Evolutionary conservation across 1,139 yeast genomes (phyloP), one percentile per base, ranked within the genome.

Genomic region (Yamadazyma friedrichii): DNA sequence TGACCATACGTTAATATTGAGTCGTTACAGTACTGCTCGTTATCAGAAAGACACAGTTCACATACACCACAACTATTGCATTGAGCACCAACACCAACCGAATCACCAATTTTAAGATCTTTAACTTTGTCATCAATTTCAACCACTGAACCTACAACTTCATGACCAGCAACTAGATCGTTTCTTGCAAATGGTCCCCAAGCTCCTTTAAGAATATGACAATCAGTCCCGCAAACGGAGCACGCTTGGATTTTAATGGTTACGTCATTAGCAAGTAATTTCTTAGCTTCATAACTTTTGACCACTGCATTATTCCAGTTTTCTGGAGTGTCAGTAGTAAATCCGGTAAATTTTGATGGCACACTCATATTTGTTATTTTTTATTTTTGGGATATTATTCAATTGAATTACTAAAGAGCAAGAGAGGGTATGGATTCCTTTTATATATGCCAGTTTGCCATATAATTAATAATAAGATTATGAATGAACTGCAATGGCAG

Each of bases 71-170:
- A 81, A 10, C 78, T 61, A 38, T 60, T 61, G 28, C 71, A 61
- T 41, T 69, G 69, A 36, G 84, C 82, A 46, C 86, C 86, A 48
- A 77, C 70, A 36, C 85, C 86, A 31, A 78, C 84, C 42, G 79
- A 58, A 47, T 80, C 79, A 38, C 85, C 85, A 24, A 75, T 50
- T 56, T 74, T 70, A 53, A 74, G 58, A 65, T 45, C 39, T 20
- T 54, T 54, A 38, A 66, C 70, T 35, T 64, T 56, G 16, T 61
- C 51, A 33, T 80, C 81, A 9, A 71, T 53, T 27, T 59, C 62
- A 35, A 70, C 57, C 27, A 78, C 83, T 20, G 64, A 59, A 31
- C 84, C 86, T 35, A 74, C 59, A 45, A 78, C 77, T 55, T 79
- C 85, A 59, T 70, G 71, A 74, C 75, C 40, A 3, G 26, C 11